These are phyloP conservation scores for Westerdykella aurantiaca DNA, from an alignment of 2,329 filamentous ascomycete genomes.

Conservation along the genomic window DNA sequence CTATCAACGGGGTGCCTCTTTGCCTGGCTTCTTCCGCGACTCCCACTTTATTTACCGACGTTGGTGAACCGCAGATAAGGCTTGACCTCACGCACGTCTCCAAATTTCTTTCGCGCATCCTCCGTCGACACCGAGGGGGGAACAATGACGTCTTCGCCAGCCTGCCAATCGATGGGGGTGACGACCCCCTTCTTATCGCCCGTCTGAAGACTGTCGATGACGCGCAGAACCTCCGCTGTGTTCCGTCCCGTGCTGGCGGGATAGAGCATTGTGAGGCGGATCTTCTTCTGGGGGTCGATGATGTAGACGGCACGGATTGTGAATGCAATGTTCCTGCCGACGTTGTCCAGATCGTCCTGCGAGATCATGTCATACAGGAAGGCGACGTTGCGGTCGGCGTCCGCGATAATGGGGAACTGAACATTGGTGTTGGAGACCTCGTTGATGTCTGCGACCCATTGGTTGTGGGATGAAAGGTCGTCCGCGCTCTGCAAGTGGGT, in stretches of 20 bases:
- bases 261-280: constrained; percentile 87
- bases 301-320: constrained; percentile 94
- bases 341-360: constrained; percentile 51
- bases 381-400: constrained; percentile 45
- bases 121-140: constrained; percentile 76
- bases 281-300: constrained; percentile 90
- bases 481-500: constrained; percentile 57
- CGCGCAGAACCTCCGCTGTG: constrained; percentile 52
- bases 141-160: constrained; percentile 87
- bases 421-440: constrained; percentile 42
- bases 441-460: constrained; percentile 77
- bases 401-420: constrained; percentile 48
- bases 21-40: neutral
- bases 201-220: constrained; percentile 54
- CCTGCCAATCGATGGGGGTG: constrained; percentile 85
- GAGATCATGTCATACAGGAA: constrained; percentile 49
- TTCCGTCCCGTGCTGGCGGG: constrained; percentile 76
- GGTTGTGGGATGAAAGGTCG: constrained; percentile 73
- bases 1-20: neutral
- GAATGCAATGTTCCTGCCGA: constrained; percentile 64
- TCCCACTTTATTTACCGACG: constrained; percentile 33
- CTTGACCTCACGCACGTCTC: constrained; percentile 59
- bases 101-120: constrained; percentile 83
- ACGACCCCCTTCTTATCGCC: constrained; percentile 85
- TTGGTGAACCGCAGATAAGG: constrained; percentile 67